A percentile compares a stretch with the other conserved stretches of the same genome.
Conservation (phyloP, 2,329 filamentous ascomycete species). For the Cladobotryum protrusum region DNA sequence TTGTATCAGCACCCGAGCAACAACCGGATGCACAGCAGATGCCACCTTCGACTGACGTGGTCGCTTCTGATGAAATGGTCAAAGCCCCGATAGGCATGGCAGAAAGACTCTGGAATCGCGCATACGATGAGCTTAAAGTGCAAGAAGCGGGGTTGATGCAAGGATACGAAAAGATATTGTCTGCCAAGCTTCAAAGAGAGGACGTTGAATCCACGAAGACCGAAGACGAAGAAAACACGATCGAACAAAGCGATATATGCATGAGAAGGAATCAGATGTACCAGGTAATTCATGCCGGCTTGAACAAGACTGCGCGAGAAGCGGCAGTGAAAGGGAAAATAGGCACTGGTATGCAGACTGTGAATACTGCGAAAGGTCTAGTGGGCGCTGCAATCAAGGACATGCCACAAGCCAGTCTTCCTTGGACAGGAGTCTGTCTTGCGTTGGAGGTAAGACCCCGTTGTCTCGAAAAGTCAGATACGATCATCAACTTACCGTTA, state of each 20-base stretch:
- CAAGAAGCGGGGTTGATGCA: slow-evolving; percentile 13
- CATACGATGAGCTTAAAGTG: slow-evolving; percentile 15
- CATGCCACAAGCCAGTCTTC: slow-evolving; percentile 28
- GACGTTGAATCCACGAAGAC: neutral
- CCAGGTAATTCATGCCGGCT: slow-evolving; percentile 22
- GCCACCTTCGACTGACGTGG: neutral
- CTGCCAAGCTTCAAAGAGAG: slow-evolving; percentile 5
- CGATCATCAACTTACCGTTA: neutral
- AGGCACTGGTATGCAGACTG: slow-evolving; percentile 16
- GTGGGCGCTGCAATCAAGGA: slow-evolving; percentile 21
- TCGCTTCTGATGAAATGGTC: neutral
- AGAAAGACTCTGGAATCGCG: slow-evolving; percentile 16
- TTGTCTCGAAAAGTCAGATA: neutral
- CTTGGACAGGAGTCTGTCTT: slow-evolving; percentile 33
- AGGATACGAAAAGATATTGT: slow-evolving; percentile 18
- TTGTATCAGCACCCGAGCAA: too few species aligned
- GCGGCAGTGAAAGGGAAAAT: slow-evolving; percentile 21
- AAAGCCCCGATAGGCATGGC: neutral
- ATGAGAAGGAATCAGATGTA: slow-evolving; percentile 22
- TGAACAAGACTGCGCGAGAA: slow-evolving; percentile 20
- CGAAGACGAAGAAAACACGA: neutral
- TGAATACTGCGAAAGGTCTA: slow-evolving; percentile 20
- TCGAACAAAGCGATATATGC: neutral
- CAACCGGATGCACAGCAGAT: too few species aligned
- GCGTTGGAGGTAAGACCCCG: slow-evolving; percentile 23